These are phyloP conservation scores for Cystobasidium slooffiae DNA, from an alignment of 1,284 basidiomycete species.

Conservation along the genomic window DNA sequence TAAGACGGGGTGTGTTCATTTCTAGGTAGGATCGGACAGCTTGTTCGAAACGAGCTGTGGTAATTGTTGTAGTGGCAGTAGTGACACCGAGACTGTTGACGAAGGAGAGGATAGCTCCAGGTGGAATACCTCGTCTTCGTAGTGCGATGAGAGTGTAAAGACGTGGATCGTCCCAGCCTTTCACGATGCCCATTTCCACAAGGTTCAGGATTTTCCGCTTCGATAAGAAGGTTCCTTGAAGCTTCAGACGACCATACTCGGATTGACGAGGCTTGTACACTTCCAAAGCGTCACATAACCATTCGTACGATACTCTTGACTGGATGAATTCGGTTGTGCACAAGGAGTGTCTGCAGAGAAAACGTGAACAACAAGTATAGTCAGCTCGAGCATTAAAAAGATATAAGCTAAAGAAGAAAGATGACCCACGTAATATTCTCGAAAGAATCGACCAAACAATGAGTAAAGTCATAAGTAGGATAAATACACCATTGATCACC, in stretches of 20 bases:
- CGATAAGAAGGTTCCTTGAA: conserved; percentile 95
- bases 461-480: conserved; percentile 98
- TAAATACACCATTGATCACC: conserved; percentile 83
- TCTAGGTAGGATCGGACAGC: conserved; percentile 88
- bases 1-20: conserved; percentile 80
- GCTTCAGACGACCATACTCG: conserved; percentile 90
- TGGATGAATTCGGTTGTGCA: conserved; percentile 97
- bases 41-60: conserved; percentile 88
- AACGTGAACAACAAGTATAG: not conserved
- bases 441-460: conserved; percentile 97
- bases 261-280: conserved; percentile 99
- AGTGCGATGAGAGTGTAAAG: conserved; percentile 96
- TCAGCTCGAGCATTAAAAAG: not conserved
- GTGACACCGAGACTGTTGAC: conserved; percentile 93
- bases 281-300: conserved; percentile 94
- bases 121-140: conserved; percentile 90
- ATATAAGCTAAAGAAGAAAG: conserved; percentile 59
- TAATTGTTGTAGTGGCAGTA: conserved; percentile 80
- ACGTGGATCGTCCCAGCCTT: conserved; percentile 98
- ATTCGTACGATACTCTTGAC: conserved; percentile 97
- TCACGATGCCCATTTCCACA: conserved; percentile 81
- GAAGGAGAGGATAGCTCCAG: conserved; percentile 91
- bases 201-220: conserved; percentile 94
- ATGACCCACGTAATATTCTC: conserved; percentile 92
- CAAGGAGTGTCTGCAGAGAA: conserved; percentile 77